Base-by-base conservation (phyloP, 2,329 filamentous ascomycete genomes). In the Colletotrichum agaves region DNA sequence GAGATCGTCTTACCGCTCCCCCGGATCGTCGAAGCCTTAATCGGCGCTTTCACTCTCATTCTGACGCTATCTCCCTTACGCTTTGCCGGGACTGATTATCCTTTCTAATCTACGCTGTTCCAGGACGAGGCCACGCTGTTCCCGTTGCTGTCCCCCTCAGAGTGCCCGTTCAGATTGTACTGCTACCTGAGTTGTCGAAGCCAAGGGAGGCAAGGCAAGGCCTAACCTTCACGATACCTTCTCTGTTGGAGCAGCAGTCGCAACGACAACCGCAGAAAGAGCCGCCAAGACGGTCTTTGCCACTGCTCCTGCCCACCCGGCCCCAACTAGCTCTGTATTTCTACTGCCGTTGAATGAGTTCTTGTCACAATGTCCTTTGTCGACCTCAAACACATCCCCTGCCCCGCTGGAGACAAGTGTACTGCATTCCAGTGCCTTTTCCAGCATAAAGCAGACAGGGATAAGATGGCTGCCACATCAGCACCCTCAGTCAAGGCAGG, bases 341-440 rank as follows among this genome's bases (percentile, higher is more conserved):
- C 23, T 52, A 37, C n/a, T 43, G 23, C 44, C 35, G 43, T 53
- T 49, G 61, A 57, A 49, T 64, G 56, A 35, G 4, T 31, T 66
- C 49, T 23, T 23, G 33, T 59, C 65, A 35, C 56, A 61, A 73
- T 73, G 64, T 69, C 71, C 39, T 66, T 72, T 31, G 61, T 69
- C 27, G 60, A 64, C 52, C 81, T 86, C 69, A 85, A 84, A 71
- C 80, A 80, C 66, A 81, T 86, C 53, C 82, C 83, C 10, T 86
- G 84, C 70, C 84, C 84, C 5, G 83, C 82, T 19, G 84, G 84
- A 57, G 77, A 80, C 52, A 76, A 68, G 2, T 86, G 84, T 72
- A 83, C 79, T 8, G 83, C 84, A 15, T 84, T 84, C 71, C 78
- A 82, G 67, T 86, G 84, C 71, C 79, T 86, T 43, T 86, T 86